A percentile compares a stretch with the other conserved stretches of the same genome.
Conservation (phyloP, 306 rosid genomes). For the Casuarina cunninghamiana region DNA sequence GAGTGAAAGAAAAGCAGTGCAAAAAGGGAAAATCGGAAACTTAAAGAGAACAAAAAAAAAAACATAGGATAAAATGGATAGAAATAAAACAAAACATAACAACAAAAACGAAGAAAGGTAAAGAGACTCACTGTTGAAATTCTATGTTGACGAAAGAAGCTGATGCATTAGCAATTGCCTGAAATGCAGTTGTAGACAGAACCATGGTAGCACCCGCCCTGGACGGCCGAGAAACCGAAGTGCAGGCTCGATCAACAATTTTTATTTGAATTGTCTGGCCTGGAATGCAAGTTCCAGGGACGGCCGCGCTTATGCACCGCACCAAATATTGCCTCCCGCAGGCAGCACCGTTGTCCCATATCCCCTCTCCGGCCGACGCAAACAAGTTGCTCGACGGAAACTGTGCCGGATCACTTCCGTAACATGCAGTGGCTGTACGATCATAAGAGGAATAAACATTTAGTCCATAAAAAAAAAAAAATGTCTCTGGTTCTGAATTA, state of each 20-base stretch:
- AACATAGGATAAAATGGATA: no score
- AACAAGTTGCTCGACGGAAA: slow-evolving; percentile 63
- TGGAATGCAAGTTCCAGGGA: slow-evolving; percentile 45
- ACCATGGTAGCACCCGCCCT: slow-evolving; percentile 36
- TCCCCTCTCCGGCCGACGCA: slow-evolving; percentile 73
- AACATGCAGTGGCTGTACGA: slow-evolving; percentile 56
- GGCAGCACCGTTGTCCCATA: slow-evolving; percentile 91
- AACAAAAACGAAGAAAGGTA: background rate
- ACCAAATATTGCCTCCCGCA: slow-evolving; percentile 70
- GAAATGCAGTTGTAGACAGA: slow-evolving; percentile 59
- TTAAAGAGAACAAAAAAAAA: no score
- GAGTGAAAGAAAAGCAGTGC: no score
- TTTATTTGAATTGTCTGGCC: slow-evolving; percentile 51
- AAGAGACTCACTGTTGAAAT: slow-evolving; percentile 51
- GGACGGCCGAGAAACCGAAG: slow-evolving; percentile 46
- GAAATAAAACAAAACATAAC: no score
- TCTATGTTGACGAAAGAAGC: slow-evolving; percentile 53
- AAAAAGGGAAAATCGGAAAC: no score
- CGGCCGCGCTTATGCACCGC: slow-evolving; percentile 64
- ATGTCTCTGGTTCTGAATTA: background rate
- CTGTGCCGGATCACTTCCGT: slow-evolving; percentile 35
- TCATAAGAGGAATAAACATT: no score
- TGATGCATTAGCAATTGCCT: slow-evolving; percentile 43
- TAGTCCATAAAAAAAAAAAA: no score
- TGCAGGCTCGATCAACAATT: slow-evolving; percentile 58